Evolutionary conservation across 352 stramenopile genomes (phyloP).

Genomic region (Pythium diclinum): DNA sequence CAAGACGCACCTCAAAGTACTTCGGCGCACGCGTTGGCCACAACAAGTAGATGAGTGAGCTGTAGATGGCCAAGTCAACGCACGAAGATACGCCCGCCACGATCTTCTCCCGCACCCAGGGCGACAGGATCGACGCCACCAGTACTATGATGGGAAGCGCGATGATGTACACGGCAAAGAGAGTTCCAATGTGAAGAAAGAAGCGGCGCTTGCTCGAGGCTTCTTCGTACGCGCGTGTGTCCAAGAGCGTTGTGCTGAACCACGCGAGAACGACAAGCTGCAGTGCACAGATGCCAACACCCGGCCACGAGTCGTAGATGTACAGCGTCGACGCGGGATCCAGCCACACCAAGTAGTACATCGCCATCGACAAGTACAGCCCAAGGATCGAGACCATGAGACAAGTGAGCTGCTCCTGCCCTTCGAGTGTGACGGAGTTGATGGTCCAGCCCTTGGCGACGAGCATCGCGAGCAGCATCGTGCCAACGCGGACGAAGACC

Average conservation of each 20-base stretch:
- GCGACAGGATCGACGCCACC: slow-evolving; percentile 66
- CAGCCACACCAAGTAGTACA: slow-evolving; percentile 80
- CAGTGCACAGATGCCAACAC: slow-evolving; percentile 60
- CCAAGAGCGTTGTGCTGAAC: slow-evolving; percentile 64
- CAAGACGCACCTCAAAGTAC: slow-evolving; percentile 67
- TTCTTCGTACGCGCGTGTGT: slow-evolving; percentile 65
- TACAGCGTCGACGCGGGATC: slow-evolving; percentile 76
- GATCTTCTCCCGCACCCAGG: slow-evolving; percentile 77
- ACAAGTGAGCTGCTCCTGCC: slow-evolving; percentile 65
- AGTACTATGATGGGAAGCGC: slow-evolving; percentile 67
- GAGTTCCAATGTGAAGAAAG: slow-evolving; percentile 51
- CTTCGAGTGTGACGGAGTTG: slow-evolving; percentile 56
- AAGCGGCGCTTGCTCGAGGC: slow-evolving; percentile 51
- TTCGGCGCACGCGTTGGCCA: slow-evolving; percentile 65
- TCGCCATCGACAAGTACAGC: slow-evolving; percentile 73
- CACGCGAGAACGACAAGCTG: slow-evolving; percentile 58
- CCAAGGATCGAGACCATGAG: slow-evolving; percentile 58
- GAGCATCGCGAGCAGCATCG: slow-evolving; percentile 68
- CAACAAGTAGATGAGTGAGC: slow-evolving; percentile 62
- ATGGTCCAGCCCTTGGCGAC: slow-evolving; percentile 83
- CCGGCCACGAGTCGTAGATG: slow-evolving; percentile 80
- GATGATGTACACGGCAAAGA: slow-evolving; percentile 75
- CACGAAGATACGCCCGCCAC: slow-evolving; percentile 51
- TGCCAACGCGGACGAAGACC: slow-evolving; percentile 69
- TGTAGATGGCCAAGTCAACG: slow-evolving; percentile 54